Evolutionary conservation across 164 flowering plant species (phyloP), one percentile per base, ranked within the genome.

Genomic region (Vitis rupestris): DNA sequence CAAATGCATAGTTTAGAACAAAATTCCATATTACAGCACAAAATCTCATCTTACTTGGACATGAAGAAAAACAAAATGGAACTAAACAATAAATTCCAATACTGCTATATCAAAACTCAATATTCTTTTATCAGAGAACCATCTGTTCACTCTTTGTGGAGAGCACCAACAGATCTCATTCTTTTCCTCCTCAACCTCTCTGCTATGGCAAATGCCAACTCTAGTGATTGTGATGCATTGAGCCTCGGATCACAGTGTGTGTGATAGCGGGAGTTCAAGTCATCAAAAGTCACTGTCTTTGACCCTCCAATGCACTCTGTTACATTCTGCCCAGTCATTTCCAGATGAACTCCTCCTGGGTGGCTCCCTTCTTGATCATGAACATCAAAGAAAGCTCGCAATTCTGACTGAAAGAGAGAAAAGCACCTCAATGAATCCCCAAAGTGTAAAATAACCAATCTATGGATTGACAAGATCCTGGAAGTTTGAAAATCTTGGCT

Each of bases 351-450:
- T 48, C 80, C 82, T 63, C 82, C 82, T n/a, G 82, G 80, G 58
- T 66, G 50, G 77, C 80, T 79, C 57, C 82, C 82, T 74, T 79
- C 82, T 73, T 76, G 82, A 12, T 71, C 80, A 68, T 79, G 82
- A 27, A 79, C 80, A 58, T 79, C 82, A 58, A 76, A 79, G 73
- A 79, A 79, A 10, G 80, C 82, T 13, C 80, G 70, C 75, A 79
- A 48, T 68, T 79, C 79, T 23, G 80, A 70, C 82, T 79, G 69
- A 54, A 19, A 55, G 11, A 55, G 15, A 64, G 9, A 69, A 8
- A 59, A 19, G 58, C 47, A 19, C 16, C 17, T 50, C 30, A 29
- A 50, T 10, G 56, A 17, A 54, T 50, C 50, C 44, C 12, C 44
- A 37, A 37, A 12, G 16, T 19, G 30, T 3, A 30, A 10, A 37